Conservation (phyloP, 2,329 filamentous ascomycete genomes). For the Clonostachys solani region DNA sequence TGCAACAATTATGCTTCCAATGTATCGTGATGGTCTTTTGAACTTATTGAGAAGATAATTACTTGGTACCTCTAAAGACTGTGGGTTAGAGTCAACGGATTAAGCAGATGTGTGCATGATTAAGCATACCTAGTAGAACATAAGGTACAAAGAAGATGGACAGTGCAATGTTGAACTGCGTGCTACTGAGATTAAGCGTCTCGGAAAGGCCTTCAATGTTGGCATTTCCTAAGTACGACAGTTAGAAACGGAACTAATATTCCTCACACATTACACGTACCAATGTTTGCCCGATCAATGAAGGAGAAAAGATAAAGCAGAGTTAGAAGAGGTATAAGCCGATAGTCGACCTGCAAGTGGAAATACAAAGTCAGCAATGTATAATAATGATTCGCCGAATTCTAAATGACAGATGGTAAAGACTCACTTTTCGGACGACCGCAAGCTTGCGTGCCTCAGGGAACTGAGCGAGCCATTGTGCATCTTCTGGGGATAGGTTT, state of each 20-base stretch:
- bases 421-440: no score
- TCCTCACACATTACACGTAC: not conserved
- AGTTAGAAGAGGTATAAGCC: conserved; percentile 43
- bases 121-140: no score
- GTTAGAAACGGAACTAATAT: no score
- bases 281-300: conserved; percentile 45
- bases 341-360: conserved; percentile 3
- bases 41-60: conserved; percentile 73
- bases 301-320: conserved; percentile 49
- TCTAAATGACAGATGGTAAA: no score
- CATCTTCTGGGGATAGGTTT: no score
- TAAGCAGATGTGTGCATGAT: no score
- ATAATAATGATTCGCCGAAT: no score
- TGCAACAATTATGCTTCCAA: conserved; percentile 29
- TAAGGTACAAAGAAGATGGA: conserved; percentile 17
- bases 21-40: conserved; percentile 26
- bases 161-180: conserved; percentile 33
- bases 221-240: conserved; percentile 26
- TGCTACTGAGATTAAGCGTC: conserved; percentile 34
- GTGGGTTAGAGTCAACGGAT: no score
- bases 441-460: no score
- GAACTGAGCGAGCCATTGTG: no score
- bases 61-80: conserved; percentile 64
- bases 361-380: no score
- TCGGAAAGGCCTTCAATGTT: conserved; percentile 35